phyloP scores from a whole-genome alignment of 2,329 filamentous ascomycete genomes.

The Reticulascus tulasneorum region DNA sequence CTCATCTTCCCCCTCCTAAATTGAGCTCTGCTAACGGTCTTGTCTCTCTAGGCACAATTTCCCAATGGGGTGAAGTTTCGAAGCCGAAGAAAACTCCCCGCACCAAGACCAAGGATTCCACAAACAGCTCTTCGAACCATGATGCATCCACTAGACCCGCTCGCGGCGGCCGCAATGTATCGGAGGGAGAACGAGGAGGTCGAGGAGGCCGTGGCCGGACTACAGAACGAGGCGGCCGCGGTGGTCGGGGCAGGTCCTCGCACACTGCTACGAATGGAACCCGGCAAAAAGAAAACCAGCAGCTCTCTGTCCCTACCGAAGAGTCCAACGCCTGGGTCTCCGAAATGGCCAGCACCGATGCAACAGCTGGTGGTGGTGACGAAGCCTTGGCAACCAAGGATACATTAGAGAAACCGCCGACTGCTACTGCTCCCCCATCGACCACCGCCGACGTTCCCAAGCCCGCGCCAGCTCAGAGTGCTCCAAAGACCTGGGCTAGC shows the following conservation, averaged over 20 bases:
- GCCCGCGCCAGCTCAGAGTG: constrained; percentile 33
- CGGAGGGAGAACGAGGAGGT: constrained; percentile 60
- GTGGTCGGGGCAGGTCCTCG: constrained; percentile 60
- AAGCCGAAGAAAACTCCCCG: constrained; percentile 75
- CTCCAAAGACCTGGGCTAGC: constrained; percentile 68
- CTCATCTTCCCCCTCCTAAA: not conserved
- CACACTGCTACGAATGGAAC: constrained; percentile 57
- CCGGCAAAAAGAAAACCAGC: constrained; percentile 45
- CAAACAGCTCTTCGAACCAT: constrained; percentile 44
- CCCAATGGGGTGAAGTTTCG: constrained; percentile 81
- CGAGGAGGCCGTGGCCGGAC: constrained; percentile 57
- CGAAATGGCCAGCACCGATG: constrained; percentile 33
- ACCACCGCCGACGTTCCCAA: constrained; percentile 31
- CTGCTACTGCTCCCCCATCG: constrained; percentile 25
- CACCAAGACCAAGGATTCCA: constrained; percentile 66
- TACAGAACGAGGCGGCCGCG: constrained; percentile 58
- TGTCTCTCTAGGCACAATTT: constrained; percentile 60
- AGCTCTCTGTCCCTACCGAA: constrained; percentile 63
- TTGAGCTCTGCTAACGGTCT: constrained; percentile 21
- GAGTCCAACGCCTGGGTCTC: constrained; percentile 64
- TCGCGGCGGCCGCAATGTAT: constrained; percentile 58
- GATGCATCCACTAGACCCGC: constrained; percentile 46
- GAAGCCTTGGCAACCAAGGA: constrained; percentile 40
- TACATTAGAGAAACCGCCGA: constrained; percentile 30
- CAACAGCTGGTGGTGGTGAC: constrained; percentile 21